Base-by-base conservation (phyloP, 208 protist species). In the Trypanosoma vivax region DNA sequence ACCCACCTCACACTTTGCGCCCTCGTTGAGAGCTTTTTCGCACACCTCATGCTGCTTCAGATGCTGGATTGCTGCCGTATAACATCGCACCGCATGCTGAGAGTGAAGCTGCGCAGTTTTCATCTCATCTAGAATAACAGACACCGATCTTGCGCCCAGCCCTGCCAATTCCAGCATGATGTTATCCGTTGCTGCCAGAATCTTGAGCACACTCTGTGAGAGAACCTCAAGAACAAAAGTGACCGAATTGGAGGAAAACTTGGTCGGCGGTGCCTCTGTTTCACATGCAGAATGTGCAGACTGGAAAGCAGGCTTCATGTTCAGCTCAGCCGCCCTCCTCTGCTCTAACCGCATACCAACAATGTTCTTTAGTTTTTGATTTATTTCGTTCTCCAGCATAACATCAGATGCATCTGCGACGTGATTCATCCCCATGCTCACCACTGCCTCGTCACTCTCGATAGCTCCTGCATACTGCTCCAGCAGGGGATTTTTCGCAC, bases 41-140 rank as follows among this genome's bases (percentile, higher is more conserved):
- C 81, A 83, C 5, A 62, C 25, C 53, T 85, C 69, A 52, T 88
- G 83, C 66, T 88, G 85, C 19, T 59, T 46, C 6, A 86, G 54
- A 40, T 92, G 81, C 6, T 66, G 49, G 55, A 79, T 25, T 19
- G 70, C 51, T 14, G 69, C 60, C 14, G 55, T 42, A 23, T 82
- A 56, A 30, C 73, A 78, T 0, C 31, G 46, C 14, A 68, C 56
- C 2, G 58, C 41, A 53, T 86, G 68, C 11, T 38, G 33, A n/a
- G 73, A 54, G 62, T 83, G 71, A 23, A 69, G 65, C 13, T 40
- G 42, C 41, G 81, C 48, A 5, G 60, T 58, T 24, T 60, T 53
- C 18, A 89, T 55, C 16, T 73, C 54, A 6, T 70, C 66, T 30
- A 65, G 39, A 42, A 89, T 34, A 19, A 54, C 9, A 5, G 79